Conservation (phyloP, 2,329 filamentous ascomycete species). For the Fusarium nelsonii region DNA sequence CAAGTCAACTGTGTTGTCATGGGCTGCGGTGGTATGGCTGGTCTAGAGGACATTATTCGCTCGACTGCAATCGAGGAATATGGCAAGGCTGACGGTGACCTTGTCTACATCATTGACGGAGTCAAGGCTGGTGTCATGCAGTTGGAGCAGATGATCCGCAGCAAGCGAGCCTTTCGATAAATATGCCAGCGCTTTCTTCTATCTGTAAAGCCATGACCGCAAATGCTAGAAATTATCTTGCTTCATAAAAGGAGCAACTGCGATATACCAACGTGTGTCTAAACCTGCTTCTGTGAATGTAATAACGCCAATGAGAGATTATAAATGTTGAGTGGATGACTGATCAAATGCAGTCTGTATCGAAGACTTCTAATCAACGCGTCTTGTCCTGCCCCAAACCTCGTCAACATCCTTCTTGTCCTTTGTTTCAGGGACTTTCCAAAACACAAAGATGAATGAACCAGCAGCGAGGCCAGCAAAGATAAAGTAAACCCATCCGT, state of each 20-base stretch:
- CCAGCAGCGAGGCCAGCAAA: slow-evolving; percentile 81
- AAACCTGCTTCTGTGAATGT: background rate
- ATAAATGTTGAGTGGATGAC: background rate
- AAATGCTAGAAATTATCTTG: slow-evolving; percentile 12
- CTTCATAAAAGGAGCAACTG: slow-evolving; percentile 2
- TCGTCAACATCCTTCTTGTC: slow-evolving; percentile 87
- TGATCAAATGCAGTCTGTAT: background rate
- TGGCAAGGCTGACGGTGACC: slow-evolving; percentile 67
- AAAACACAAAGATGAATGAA: slow-evolving; percentile 78
- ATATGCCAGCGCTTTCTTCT: slow-evolving; percentile 15
- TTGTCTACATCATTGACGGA: slow-evolving; percentile 81
- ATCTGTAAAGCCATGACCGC: slow-evolving; percentile 10
- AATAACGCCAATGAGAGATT: background rate
- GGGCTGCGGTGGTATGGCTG: slow-evolving; percentile 93
- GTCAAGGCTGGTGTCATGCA: slow-evolving; percentile 76
- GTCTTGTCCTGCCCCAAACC: slow-evolving; percentile 82
- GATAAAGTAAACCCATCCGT: slow-evolving; percentile 91
- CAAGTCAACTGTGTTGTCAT: slow-evolving; percentile 77
- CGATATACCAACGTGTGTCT: background rate
- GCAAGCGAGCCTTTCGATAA: slow-evolving; percentile 55
- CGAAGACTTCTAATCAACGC: slow-evolving; percentile 58
- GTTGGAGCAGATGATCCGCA: slow-evolving; percentile 67
- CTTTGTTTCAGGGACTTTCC: slow-evolving; percentile 86
- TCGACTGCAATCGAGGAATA: slow-evolving; percentile 74
- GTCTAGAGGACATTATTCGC: slow-evolving; percentile 81